These are phyloP conservation scores for Ephemerocybe angulata DNA, from an alignment of 768 basidiomycete genomes.

Conservation along the genomic window DNA sequence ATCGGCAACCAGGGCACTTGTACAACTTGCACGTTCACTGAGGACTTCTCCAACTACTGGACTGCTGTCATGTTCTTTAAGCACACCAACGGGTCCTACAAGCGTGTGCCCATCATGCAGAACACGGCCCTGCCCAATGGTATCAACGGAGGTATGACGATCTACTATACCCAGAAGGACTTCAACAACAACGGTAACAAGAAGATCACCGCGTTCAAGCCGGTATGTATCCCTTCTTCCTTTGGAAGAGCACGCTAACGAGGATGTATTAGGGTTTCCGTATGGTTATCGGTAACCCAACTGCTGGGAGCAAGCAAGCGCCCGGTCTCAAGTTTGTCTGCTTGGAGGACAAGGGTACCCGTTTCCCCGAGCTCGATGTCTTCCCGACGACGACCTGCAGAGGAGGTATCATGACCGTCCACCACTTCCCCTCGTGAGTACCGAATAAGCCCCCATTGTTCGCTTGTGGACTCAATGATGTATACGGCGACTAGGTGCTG, in stretches of 20 bases:
- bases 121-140: slow-evolving; percentile 8
- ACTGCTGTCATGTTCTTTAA: slow-evolving; percentile 10
- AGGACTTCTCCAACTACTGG: slow-evolving; percentile 10
- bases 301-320: neutral
- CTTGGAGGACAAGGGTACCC: slow-evolving; percentile 4
- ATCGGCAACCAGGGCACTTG: slow-evolving; percentile 9
- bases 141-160: slow-evolving; percentile 8
- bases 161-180: slow-evolving; percentile 9
- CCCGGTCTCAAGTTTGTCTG: slow-evolving; percentile 8
- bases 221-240: neutral
- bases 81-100: slow-evolving; percentile 5
- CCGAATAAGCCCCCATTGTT: neutral
- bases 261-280: slow-evolving; percentile 1
- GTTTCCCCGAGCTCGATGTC: slow-evolving; percentile 8
- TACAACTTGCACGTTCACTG: slow-evolving; percentile 8
- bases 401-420: slow-evolving; percentile 9
- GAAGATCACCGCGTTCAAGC: slow-evolving; percentile 2
- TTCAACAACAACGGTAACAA: slow-evolving; percentile 3
- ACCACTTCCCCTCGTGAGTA: slow-evolving; percentile 9
- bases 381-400: slow-evolving; percentile 4
- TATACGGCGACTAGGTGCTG: neutral
- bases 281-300: slow-evolving; percentile 9
- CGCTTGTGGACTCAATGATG: neutral
- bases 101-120: slow-evolving; percentile 9
- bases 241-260: neutral